Base-by-base conservation (phyloP, 768 basidiomycete genomes). In the Neoboletus magnificus region DNA sequence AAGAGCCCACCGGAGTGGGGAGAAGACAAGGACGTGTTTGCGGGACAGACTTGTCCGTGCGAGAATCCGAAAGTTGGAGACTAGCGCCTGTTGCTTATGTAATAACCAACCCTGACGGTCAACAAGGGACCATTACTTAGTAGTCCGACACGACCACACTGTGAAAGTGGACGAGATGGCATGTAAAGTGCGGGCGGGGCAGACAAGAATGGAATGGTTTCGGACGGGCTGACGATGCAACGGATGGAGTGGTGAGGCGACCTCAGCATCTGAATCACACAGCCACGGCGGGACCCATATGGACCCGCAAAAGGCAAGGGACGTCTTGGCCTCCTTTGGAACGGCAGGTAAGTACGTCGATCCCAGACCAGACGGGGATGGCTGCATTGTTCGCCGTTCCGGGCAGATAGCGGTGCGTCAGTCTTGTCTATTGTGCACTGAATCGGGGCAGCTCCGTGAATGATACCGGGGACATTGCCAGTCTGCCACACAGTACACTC, bases 251-350 rank as follows among this genome's bases (percentile, higher is more conserved):
- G 29, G 11, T 25, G 45, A 20, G 23, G 50, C 18, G 44, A 22
- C 15, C 35, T n/a, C 35, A 46, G 33, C 9, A 23, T 4, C 12
- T 20, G 30, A 18, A 11, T 50, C 39, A 58, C 68, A 69, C 74
- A 71, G 75, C 76, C 76, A 77, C 76, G 40, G 53, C 49, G 58
- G 73, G 74, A 77, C 65, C 71, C 58, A 77, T 71, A 73, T 70
- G 66, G 76, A 71, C 69, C 74, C 64, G 71, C 73, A 76, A 76
- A 62, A 66, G 66, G 60, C 54, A 67, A 68, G 49, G 48, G 35
- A 30, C 39, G 37, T 39, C 37, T 39, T n/a, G n/a, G n/a, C n/a
- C 15, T 48, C 51, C 41, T 60, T 40, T 41, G 42, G 35, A 27
- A 10, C 33, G 46, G 37, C 40, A 39, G 48, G 48, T 41, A 36